Conservation (phyloP, 495 filamentous ascomycete species). For the Hypoxylon perforatum region DNA sequence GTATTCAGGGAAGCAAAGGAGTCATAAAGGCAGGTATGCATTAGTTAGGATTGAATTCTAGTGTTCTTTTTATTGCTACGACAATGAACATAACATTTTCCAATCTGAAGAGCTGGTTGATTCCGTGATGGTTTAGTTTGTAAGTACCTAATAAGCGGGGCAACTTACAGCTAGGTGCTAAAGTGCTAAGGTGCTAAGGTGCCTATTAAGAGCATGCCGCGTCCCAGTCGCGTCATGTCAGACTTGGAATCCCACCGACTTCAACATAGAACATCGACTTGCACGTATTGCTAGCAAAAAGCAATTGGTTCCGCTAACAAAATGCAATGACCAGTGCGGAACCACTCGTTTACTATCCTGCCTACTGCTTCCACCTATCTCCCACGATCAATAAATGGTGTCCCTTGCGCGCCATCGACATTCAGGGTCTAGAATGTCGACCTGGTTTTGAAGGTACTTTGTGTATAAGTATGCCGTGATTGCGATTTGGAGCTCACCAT, state of each 20-base stretch:
- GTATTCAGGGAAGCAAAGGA: conserved; percentile 30
- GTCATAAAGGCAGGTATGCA: conserved; percentile 7
- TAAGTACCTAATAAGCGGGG: conserved; percentile 27
- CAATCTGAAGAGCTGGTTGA: background rate
- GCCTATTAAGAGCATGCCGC: conserved; percentile 10
- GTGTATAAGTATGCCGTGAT: conserved; percentile 51
- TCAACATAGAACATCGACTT: conserved; percentile 23
- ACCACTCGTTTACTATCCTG: conserved; percentile 68
- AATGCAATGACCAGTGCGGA: conserved; percentile 64
- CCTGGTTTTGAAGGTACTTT: conserved; percentile 76
- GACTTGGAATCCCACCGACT: conserved; percentile 7
- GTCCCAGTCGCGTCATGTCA: conserved; percentile 22
- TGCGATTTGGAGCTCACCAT: conserved; percentile 16
- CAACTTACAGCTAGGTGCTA: background rate
- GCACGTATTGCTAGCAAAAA: conserved; percentile 25
- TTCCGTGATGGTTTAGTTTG: no score
- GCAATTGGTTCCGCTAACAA: conserved; percentile 27
- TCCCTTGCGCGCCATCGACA: conserved; percentile 76
- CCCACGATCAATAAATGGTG: conserved; percentile 88
- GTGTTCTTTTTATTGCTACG: background rate
- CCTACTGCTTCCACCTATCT: conserved; percentile 85
- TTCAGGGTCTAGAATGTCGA: conserved; percentile 68
- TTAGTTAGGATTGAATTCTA: conserved; percentile 12
- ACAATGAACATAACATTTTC: background rate
- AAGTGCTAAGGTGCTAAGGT: background rate